Evolutionary conservation across 257 asterid genomes (phyloP), one percentile per base, ranked within the genome.

Genomic region (Lycium ferocissimum): DNA sequence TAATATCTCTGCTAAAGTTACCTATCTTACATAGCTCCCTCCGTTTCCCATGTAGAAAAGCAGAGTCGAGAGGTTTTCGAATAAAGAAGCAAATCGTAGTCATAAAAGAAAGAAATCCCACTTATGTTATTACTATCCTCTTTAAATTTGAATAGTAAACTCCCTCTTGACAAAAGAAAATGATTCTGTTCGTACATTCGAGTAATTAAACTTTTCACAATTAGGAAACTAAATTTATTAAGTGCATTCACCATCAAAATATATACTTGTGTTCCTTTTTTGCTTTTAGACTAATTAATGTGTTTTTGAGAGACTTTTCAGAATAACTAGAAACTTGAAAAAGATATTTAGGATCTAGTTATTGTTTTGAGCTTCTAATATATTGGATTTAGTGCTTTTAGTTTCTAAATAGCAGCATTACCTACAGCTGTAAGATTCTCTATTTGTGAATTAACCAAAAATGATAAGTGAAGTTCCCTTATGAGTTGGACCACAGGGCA

Each of bases 1-100:
- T 33, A 14, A 83, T 72, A 62, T 57, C 72, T 83, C 85, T 70
- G 61, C 1, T 71, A 72, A 83, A 83, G 86, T 70, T 7, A 72
- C 33, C 33, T 26, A 26, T 26, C 33, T 26, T 26, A 26, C 33
- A 26, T 26, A 26, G 51, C 45, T 69, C 81, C 69, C 56, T 66
- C 38, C 51, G 37, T 54, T 61, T 83, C 81, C 51, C 47, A 40
- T 54, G 53, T 67, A 6, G 53, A 71, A 83, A 83, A 71, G 69
- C 40, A 3, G 15, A 54, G 5, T 33, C 70, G 45, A 70, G 57
- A 35, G 14, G 35, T 26, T 22, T 43, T 67, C 15, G 86, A 72
- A 71, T 53, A 76, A 83, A 72, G 81, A 75, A 47, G 20, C 26
- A 53, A 43, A 20, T 56, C 12, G 57, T 17, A n/a, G 35, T 56